Conservation (phyloP, 768 basidiomycete species). For the Tricholoma flavovirens region DNA sequence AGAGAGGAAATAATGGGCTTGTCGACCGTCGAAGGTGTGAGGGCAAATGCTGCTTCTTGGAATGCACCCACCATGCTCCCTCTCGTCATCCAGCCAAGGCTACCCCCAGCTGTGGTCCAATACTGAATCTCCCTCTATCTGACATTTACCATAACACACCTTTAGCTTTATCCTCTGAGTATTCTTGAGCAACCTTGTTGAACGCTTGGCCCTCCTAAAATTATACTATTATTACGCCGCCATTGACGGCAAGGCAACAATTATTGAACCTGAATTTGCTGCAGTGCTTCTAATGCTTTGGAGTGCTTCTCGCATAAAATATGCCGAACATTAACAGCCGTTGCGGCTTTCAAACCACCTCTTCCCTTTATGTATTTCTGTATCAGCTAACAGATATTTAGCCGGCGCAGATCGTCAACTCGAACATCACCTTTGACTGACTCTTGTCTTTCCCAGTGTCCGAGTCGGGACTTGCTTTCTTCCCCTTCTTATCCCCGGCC, state of each 20-base stretch:
- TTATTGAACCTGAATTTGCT: slow-evolving; percentile 69
- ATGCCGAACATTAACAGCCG: slow-evolving; percentile 79
- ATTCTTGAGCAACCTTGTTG: slow-evolving; percentile 86
- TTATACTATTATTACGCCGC: background rate
- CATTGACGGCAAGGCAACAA: background rate
- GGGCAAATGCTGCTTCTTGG: slow-evolving; percentile 83
- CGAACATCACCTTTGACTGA: slow-evolving; percentile 35
- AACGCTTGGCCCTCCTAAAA: slow-evolving; percentile 68
- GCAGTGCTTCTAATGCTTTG: slow-evolving; percentile 69
- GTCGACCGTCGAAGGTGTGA: slow-evolving; percentile 74
- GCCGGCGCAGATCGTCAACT: background rate
- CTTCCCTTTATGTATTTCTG: slow-evolving; percentile 31
- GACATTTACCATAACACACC: slow-evolving; percentile 30
- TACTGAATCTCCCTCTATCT: background rate
- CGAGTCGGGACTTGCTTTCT: slow-evolving; percentile 32
- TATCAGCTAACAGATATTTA: background rate
- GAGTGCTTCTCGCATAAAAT: slow-evolving; percentile 87
- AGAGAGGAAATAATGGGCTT: slow-evolving; percentile 67
- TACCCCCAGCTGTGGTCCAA: slow-evolving; percentile 60
- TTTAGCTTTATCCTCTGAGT: slow-evolving; percentile 90
- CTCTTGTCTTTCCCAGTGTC: slow-evolving; percentile 35
- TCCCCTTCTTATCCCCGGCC: slow-evolving; percentile 37
- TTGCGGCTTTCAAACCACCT: slow-evolving; percentile 68
- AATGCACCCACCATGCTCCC: slow-evolving; percentile 88
- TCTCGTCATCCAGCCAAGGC: slow-evolving; percentile 81